phyloP scores from a whole-genome alignment of 495 filamentous ascomycete species.

The Hypoxylon subgilvum region DNA sequence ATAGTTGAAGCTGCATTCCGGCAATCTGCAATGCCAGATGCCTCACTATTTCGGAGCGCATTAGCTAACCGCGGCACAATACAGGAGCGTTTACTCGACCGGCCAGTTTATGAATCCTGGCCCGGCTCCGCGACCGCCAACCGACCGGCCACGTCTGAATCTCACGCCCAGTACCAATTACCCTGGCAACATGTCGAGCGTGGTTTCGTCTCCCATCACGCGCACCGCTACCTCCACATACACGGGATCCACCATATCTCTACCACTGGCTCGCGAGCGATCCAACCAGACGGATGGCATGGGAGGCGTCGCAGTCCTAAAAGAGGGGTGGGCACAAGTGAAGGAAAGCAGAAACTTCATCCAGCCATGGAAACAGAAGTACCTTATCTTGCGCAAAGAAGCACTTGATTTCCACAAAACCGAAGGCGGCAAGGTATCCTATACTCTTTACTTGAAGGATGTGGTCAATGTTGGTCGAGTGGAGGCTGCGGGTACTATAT shows the following conservation, averaged over 20 bases:
- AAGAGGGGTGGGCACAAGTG: conserved; percentile 81
- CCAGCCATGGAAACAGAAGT: conserved; percentile 82
- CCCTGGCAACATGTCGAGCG: conserved; percentile 78
- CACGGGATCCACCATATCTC: conserved; percentile 68
- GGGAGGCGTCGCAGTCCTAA: conserved; percentile 74
- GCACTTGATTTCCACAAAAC: conserved; percentile 90
- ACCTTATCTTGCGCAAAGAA: conserved; percentile 84
- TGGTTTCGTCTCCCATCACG: conserved; percentile 68
- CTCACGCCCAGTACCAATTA: conserved; percentile 74
- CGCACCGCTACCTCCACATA: conserved; percentile 65
- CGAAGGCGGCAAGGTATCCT: conserved; percentile 79
- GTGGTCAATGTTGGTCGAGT: conserved; percentile 84
- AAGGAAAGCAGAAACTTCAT: conserved; percentile 92
- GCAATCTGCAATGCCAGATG: too few species aligned
- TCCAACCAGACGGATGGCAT: conserved; percentile 67
- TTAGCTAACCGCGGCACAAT: conserved; percentile 22
- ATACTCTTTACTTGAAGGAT: conserved; percentile 80
- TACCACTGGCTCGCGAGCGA: conserved; percentile 66
- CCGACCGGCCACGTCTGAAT: conserved; percentile 79
- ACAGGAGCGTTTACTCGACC: conserved; percentile 64
- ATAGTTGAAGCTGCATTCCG: too few species aligned
- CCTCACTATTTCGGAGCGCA: not conserved
- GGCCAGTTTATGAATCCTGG: conserved; percentile 95
- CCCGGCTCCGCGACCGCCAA: conserved; percentile 88
- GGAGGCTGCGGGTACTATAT: conserved; percentile 83